Evolutionary conservation across 805 yeast species (phyloP), one percentile per base, ranked within the genome.

Genomic region (Ogataea paradorogensis): DNA sequence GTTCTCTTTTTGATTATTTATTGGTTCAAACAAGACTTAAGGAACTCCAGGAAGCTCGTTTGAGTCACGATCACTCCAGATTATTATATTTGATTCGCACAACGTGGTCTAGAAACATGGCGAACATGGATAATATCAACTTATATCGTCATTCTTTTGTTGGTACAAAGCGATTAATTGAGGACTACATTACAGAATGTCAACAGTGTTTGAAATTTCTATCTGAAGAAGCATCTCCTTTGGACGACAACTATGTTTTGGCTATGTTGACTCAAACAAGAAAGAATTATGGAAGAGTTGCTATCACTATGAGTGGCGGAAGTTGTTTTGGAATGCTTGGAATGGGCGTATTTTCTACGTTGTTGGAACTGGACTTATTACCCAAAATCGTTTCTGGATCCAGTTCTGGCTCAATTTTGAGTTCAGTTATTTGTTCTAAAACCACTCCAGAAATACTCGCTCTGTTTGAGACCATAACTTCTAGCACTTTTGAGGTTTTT

Each of bases 391-490:
- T 93, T 11, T 84, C 95, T 33, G 99, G 99, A 1, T 84, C 95
- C 10, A 87, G 96, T 16, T 95, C 97, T 0, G 99, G 99, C 13
- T 89, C 96, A 1, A 90, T 93, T 37, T 82, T 93, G 33, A 97
- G 98, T 14, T 78, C 95, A 34, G 78, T 93, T 13, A 69, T 93
- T 33, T 88, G 96, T 55, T 82, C 85, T 13, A 87, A 84, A 55
- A 76, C 82, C 8, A 81, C 80, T 42, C 84, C 79, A 23, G 97
- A 90, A 60, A 70, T 81, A 2, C 60, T 70, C 14, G 71, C 63
- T 5, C 59, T 87, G 13, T 64, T 91, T 42, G 71, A 64, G 22
- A 76, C 80, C 11, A 78, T 90, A 42, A 76, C 80, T 33, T 82
- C 76, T 21, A 70, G 70, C 16, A 67, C 72, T 13, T 76, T 77